Conservation (phyloP, 257 asterid genomes). For the Solanum stenotomum region DNA sequence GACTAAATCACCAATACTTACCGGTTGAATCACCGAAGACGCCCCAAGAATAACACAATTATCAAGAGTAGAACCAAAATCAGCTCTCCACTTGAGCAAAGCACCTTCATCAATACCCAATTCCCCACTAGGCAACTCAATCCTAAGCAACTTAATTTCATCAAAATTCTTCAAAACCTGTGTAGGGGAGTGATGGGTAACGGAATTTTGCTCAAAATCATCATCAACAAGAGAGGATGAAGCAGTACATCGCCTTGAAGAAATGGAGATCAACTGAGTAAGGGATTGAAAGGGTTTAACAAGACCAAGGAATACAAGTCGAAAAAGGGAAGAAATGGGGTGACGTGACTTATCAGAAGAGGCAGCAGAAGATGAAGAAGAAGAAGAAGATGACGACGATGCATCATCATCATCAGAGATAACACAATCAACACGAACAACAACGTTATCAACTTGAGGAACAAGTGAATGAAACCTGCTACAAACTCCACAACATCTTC, state of each 20-base stretch:
- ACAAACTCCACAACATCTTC: constrained; percentile 79
- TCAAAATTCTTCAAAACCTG: constrained; percentile 62
- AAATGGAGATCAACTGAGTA: constrained; percentile 48
- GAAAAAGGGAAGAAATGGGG: constrained; percentile 54
- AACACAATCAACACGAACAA: constrained; percentile 93
- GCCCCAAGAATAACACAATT: constrained; percentile 82
- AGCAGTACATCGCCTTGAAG: constrained; percentile 19
- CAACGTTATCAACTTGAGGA: constrained; percentile 73
- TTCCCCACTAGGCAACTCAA: constrained; percentile 77
- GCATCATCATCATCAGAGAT: constrained; percentile 70
- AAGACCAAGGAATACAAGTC: constrained; percentile 43
- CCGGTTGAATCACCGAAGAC: constrained; percentile 36
- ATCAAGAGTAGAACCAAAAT: constrained; percentile 78
- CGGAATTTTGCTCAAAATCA: constrained; percentile 37
- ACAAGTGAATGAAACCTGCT: constrained; percentile 62
- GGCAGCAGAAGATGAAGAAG: not conserved
- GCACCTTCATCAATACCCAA: constrained; percentile 68
- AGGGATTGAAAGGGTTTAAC: constrained; percentile 68
- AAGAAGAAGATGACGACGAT: not conserved
- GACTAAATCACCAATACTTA: not conserved
- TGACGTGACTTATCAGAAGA: constrained; percentile 48
- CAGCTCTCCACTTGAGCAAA: constrained; percentile 76
- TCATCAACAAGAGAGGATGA: constrained; percentile 13
- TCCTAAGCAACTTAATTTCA: constrained; percentile 59
- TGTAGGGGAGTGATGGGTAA: constrained; percentile 81